phyloP scores from a whole-genome alignment of 2,329 filamentous ascomycete genomes.

The Allantophomopsis cytisporea region DNA sequence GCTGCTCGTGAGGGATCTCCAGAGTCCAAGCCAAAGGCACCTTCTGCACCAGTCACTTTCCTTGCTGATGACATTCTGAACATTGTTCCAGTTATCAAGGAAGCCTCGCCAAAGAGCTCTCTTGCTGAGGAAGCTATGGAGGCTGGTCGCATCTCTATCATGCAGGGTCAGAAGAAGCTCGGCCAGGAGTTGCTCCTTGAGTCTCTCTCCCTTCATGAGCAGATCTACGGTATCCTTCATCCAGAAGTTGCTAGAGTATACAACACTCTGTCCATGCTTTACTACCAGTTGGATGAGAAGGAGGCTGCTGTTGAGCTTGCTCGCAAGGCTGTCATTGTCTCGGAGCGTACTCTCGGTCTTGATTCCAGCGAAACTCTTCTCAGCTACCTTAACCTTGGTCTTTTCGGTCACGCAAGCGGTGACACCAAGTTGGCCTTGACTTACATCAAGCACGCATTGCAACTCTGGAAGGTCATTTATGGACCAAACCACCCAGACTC shows the following conservation, averaged over 20 bases:
- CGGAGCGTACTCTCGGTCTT: conserved; percentile 84
- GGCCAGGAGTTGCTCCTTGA: conserved; percentile 94
- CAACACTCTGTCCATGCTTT: conserved; percentile 87
- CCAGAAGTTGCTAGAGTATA: conserved; percentile 93
- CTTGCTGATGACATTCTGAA: conserved; percentile 77
- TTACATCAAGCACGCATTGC: conserved; percentile 84
- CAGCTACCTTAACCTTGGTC: conserved; percentile 87
- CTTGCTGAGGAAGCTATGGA: conserved; percentile 93
- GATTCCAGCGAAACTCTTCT: conserved; percentile 90
- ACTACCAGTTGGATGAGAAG: conserved; percentile 97
- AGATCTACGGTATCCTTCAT: conserved; percentile 95
- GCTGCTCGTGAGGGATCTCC: conserved; percentile 37
- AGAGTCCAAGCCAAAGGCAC: conserved; percentile 22
- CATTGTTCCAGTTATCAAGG: conserved; percentile 88
- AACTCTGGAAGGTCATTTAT: conserved; percentile 96
- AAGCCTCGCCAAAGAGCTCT: conserved; percentile 79
- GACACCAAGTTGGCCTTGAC: conserved; percentile 79
- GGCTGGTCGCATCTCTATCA: conserved; percentile 88
- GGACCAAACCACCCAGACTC: conserved; percentile 89
- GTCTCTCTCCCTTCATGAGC: conserved; percentile 89
- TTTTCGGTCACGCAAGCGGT: conserved; percentile 86
- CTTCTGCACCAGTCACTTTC: conserved; percentile 49
- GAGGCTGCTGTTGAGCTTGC: conserved; percentile 88
- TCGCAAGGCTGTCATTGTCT: conserved; percentile 91
- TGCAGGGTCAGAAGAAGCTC: conserved; percentile 89